These are phyloP conservation scores for Daldinia caldariorum DNA, from an alignment of 495 filamentous ascomycete genomes.

Conservation along the genomic window DNA sequence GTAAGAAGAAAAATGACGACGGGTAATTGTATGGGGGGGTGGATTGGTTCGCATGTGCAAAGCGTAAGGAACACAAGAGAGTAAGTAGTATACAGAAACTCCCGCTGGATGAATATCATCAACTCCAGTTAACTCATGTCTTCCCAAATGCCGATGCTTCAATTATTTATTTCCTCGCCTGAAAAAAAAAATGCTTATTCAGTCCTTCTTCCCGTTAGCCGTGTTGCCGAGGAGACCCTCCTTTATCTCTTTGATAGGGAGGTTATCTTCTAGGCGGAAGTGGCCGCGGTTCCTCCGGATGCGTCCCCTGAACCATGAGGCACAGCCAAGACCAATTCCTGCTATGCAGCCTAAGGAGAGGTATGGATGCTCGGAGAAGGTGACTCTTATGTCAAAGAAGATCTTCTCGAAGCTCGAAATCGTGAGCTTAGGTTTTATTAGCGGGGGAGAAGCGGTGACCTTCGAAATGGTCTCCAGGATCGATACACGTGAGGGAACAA, in stretches of 20 bases:
- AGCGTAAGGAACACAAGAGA: constrained; percentile 44
- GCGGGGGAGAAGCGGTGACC: constrained; percentile 73
- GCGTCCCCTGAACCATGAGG: constrained; percentile 67
- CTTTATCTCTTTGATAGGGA: constrained; percentile 57
- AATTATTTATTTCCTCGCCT: constrained; percentile 24
- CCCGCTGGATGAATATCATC: constrained; percentile 41
- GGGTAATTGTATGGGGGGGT: constrained; percentile 33
- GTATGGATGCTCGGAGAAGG: constrained; percentile 76
- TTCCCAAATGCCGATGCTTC: constrained; percentile 34
- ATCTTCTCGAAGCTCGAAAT: constrained; percentile 78
- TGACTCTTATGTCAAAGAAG: constrained; percentile 77
- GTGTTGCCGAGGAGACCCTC: constrained; percentile 67
- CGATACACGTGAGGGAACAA: constrained; percentile 88
- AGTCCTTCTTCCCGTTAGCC: constrained; percentile 82
- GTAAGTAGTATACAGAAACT: constrained; percentile 50
- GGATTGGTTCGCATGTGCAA: constrained; percentile 33
- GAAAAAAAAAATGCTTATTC: constrained; percentile 41
- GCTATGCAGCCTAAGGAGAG: constrained; percentile 71
- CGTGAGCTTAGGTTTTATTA: constrained; percentile 87
- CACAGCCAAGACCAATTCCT: constrained; percentile 59
- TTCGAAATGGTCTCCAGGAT: constrained; percentile 95
- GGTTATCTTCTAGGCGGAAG: constrained; percentile 81
- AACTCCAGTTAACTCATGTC: constrained; percentile 39
- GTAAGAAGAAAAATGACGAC: constrained; percentile 24
- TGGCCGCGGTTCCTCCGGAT: constrained; percentile 68